Base-by-base conservation (phyloP, 2,329 filamentous ascomycete species). In the Xylaria sp. region DNA sequence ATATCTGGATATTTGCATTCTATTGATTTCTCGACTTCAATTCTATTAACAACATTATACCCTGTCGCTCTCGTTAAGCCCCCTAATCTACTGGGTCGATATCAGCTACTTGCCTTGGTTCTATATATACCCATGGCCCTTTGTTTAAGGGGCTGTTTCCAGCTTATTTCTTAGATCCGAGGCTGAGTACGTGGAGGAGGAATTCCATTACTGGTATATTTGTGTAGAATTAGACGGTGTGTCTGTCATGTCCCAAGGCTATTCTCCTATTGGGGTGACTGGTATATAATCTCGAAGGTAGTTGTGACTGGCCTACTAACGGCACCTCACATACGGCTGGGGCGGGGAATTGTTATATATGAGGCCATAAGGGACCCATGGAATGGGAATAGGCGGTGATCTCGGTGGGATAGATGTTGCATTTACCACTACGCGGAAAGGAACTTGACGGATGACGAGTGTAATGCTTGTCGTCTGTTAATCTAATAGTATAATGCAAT, bases 401-500 rank as follows among this genome's bases (percentile, higher is more conserved):
- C 44, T 58, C 26, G 60, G 56, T 23, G 58, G 38, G 58, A 46
- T 26, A 53, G 36, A 40, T 60, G 46, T 67, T 64, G 64, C 67
- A 65, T 62, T 53, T 53, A 64, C 28, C 57, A 67, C 38, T 28
- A 53, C 56, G 60, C 44, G 56, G 28, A 67, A 58, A 46, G 26
- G 44, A 53, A 58, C 28, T 49, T 67, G 28, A 65, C 44, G 64
- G 64, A 62, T 67, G 44, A 67, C 51, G 65, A 65, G 65, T 60
- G 44, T 49, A 31, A 65, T 62, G 60, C 61, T 54, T 59, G 48
- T 33, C 49, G 28, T 48, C 51, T 57, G 26, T 63, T 61, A 13
- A 38, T 44, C 59, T 59, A 66, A 40, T 68, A 71, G 63, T 61
- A 67, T 68, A 70, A 71, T 68, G 63, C 66, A 63, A 71, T 70